Evolutionary conservation across 768 basidiomycete genomes (phyloP), one percentile per base, ranked within the genome.

Genomic region (Lentinula sp.): DNA sequence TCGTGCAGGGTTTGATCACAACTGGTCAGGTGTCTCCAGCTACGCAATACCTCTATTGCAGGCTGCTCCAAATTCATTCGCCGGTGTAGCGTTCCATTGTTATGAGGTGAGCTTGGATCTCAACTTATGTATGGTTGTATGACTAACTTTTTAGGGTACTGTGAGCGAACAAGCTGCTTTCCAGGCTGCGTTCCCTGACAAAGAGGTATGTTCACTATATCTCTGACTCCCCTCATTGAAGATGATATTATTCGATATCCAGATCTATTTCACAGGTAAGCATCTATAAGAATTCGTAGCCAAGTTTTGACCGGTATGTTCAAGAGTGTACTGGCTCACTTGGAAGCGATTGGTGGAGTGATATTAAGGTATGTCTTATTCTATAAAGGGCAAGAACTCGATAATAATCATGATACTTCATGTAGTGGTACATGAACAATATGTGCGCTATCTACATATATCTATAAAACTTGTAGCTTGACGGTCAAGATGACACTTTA

Each of bases 311-410:
- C 10, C 4, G 7, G 34, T 21, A 21, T 54, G n/a, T 6, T 54
- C 10, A 74, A 65, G 89, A 91, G 70, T 91, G 90, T 66, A 71
- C 82, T 1, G 88, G 89, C 5, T 83, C 79, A 0, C 70, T 81
- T 59, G 85, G 87, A 13, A 80, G 81, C 8, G 86, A 90, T 67
- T 91, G 88, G 89, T 92, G 89, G 89, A 75, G 74, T 52, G 88
- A 91, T 65, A 85, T 91, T 71, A 91, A 91, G 79, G 88, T 84
- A 71, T 45, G 63, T 45, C 55, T 11, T 61, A 52, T 18, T 8
- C 21, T 18, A 9, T 15, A 57, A 18, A 7, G 16, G 31, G 6
- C 32, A 8, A 13, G 31, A n/a, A 42, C 21, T 43, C 49, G 57
- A 50, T 54, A 28, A 40, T 28, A 53, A 28, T 28, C 28, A 28